Percentiles rank a stretch among this genome's conserved stretches.
Evolutionary conservation across 176 grass and related monocot species (phyloP).

Genomic region (Eleusine indica): DNA sequence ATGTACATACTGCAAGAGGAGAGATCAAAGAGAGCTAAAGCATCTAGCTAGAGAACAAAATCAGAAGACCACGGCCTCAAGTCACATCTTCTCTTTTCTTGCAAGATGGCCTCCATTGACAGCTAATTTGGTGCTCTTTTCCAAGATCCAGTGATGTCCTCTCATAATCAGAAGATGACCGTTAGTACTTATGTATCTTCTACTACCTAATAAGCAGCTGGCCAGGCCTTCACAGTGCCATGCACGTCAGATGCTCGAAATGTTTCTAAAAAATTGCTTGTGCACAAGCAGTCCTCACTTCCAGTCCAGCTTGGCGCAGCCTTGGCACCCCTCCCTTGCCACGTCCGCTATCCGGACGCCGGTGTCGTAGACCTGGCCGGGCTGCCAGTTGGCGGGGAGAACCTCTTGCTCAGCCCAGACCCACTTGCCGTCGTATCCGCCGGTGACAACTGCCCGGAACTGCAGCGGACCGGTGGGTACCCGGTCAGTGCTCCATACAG

Average conservation of each 20-base stretch:
- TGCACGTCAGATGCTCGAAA: not conserved
- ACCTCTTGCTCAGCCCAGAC: slow-evolving; percentile 71
- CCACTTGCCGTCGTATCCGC: slow-evolving; percentile 73
- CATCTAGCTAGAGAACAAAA: not conserved
- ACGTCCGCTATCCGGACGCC: slow-evolving; percentile 62
- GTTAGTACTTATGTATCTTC: not conserved
- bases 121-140: not conserved
- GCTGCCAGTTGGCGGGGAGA: slow-evolving; percentile 61
- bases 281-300: slow-evolving; percentile 26
- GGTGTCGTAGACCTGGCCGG: slow-evolving; percentile 52
- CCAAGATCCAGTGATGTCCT: not conserved
- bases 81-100: not conserved
- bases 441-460: slow-evolving; percentile 67
- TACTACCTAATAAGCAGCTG: not conserved
- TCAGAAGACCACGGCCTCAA: not conserved
- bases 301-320: slow-evolving; percentile 45
- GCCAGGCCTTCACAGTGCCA: slow-evolving; percentile 18
- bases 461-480: slow-evolving; percentile 55
- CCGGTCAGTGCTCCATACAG: slow-evolving; percentile 58
- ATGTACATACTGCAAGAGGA: slow-evolving; percentile 32
- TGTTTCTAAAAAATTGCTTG: not conserved
- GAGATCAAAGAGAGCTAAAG: not conserved
- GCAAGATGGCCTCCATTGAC: not conserved
- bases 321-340: slow-evolving; percentile 50
- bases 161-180: not conserved